Evolutionary conservation across 2,329 filamentous ascomycete species (phyloP).

Genomic region (Arthrocladium fulminans): DNA sequence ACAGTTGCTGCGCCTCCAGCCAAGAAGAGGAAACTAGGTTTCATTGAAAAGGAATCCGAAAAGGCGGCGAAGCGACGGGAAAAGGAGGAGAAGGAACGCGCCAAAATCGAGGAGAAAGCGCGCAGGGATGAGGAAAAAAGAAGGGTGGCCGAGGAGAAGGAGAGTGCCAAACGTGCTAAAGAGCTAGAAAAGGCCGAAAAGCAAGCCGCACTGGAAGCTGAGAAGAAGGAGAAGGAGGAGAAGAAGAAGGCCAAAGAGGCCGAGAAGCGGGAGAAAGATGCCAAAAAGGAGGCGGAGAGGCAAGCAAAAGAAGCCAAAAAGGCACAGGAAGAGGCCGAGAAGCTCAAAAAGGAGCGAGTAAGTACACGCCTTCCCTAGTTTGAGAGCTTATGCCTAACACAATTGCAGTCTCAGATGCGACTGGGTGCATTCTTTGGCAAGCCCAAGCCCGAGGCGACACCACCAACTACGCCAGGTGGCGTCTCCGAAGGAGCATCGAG

Average conservation of each 20-base stretch:
- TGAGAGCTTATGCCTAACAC: slow-evolving; percentile 23
- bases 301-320: slow-evolving; percentile 29
- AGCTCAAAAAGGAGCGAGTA: slow-evolving; percentile 40
- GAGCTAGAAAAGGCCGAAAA: slow-evolving; percentile 26
- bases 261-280: slow-evolving; percentile 39
- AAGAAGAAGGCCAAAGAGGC: slow-evolving; percentile 37
- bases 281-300: slow-evolving; percentile 36
- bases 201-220: slow-evolving; percentile 29
- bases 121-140: slow-evolving; percentile 37
- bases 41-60: slow-evolving; percentile 20
- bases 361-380: slow-evolving; percentile 22
- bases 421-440: slow-evolving; percentile 44
- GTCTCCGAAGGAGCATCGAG: slow-evolving; percentile 19
- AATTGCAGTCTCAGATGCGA: slow-evolving; percentile 39
- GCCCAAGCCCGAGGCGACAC: slow-evolving; percentile 26
- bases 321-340: slow-evolving; percentile 27
- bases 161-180: slow-evolving; percentile 21
- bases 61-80: slow-evolving; percentile 26
- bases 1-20: slow-evolving; percentile 9
- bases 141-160: slow-evolving; percentile 34
- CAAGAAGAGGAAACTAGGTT: slow-evolving; percentile 25
- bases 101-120: slow-evolving; percentile 18
- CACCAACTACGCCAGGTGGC: slow-evolving; percentile 17
- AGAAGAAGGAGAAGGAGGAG: slow-evolving; percentile 28
- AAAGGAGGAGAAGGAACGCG: slow-evolving; percentile 28